Conservation (phyloP, 192 early-diverging fungal genomes). For the Backusella circina region DNA sequence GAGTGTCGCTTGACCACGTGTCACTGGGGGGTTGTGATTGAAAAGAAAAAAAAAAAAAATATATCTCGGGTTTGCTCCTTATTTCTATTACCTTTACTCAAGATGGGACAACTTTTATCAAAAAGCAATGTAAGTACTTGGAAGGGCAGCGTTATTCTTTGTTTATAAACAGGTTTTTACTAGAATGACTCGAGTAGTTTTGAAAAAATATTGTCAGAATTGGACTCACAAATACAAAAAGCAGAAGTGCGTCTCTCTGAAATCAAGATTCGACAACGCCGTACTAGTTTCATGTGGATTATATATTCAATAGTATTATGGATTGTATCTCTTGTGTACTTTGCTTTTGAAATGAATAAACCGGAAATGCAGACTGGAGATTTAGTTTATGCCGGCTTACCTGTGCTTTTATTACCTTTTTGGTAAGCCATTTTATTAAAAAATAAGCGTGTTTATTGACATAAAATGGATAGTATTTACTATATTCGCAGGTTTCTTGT, state of each 20-base stretch:
- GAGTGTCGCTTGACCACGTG: background rate
- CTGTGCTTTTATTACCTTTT: conserved; percentile 23
- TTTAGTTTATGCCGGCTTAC: background rate
- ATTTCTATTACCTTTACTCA: background rate
- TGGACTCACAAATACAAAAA: conserved; percentile 61
- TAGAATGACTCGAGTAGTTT: conserved; percentile 33
- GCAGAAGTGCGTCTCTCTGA: conserved; percentile 62
- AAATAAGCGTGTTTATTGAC: background rate
- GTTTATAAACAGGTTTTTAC: background rate
- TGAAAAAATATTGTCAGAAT: conserved; percentile 52
- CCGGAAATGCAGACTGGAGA: background rate
- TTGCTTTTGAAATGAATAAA: conserved; percentile 30
- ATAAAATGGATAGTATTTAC: conserved; percentile 2
- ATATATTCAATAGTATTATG: conserved; percentile 57
- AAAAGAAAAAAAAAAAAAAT: background rate
- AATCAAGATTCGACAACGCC: conserved; percentile 58
- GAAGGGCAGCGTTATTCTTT: background rate
- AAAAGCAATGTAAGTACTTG: background rate
- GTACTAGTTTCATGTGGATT: conserved; percentile 52
- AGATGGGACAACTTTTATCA: background rate
- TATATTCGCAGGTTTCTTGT: conserved; percentile 35
- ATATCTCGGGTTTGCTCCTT: background rate
- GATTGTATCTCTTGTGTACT: conserved; percentile 47
- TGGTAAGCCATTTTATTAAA: conserved; percentile 18
- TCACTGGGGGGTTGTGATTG: background rate